A percentile compares a stretch with the other conserved stretches of the same genome.
Evolutionary conservation across 23 red algal species (phyloP).

Genomic region (Gracilaria domingensis): DNA sequence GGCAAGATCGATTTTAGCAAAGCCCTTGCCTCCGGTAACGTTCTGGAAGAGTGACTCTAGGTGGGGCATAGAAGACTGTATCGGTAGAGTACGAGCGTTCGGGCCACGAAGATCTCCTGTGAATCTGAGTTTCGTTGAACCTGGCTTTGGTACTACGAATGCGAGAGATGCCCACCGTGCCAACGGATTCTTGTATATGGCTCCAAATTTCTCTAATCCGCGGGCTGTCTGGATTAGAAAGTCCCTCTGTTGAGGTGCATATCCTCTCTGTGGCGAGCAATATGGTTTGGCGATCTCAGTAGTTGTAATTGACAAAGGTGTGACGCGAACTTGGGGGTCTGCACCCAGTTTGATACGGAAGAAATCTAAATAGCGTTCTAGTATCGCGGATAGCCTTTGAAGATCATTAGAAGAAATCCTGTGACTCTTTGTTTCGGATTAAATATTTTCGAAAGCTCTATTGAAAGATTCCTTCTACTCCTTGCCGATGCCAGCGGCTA

Average conservation of each 20-base stretch:
- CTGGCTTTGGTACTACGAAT: slow-evolving; percentile 34
- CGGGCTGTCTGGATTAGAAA: slow-evolving; percentile 27
- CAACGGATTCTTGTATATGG: background rate
- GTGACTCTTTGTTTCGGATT: too few species aligned
- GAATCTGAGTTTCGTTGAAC: slow-evolving; percentile 30
- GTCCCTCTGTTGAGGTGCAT: slow-evolving; percentile 4
- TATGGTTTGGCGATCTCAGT: slow-evolving; percentile 6
- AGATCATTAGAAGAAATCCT: too few species aligned
- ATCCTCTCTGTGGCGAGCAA: background rate
- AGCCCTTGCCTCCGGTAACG: slow-evolving; percentile 26
- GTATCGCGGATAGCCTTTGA: too few species aligned
- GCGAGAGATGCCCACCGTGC: slow-evolving; percentile 5
- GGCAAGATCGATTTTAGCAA: slow-evolving; percentile 31
- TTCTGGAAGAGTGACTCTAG: slow-evolving; percentile 11
- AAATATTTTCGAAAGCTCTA: background rate
- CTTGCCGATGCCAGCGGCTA: slow-evolving; percentile 3
- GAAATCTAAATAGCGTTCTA: too few species aligned
- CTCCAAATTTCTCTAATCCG: slow-evolving; percentile 10
- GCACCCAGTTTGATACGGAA: background rate
- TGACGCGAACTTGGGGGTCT: background rate
- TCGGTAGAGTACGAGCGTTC: slow-evolving; percentile 25
- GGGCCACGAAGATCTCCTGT: slow-evolving; percentile 43
- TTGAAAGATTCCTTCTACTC: background rate
- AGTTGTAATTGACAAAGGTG: background rate
- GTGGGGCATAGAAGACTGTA: slow-evolving; percentile 37